Conservation (phyloP, 768 basidiomycete genomes). For the Amanita rimosa region DNA sequence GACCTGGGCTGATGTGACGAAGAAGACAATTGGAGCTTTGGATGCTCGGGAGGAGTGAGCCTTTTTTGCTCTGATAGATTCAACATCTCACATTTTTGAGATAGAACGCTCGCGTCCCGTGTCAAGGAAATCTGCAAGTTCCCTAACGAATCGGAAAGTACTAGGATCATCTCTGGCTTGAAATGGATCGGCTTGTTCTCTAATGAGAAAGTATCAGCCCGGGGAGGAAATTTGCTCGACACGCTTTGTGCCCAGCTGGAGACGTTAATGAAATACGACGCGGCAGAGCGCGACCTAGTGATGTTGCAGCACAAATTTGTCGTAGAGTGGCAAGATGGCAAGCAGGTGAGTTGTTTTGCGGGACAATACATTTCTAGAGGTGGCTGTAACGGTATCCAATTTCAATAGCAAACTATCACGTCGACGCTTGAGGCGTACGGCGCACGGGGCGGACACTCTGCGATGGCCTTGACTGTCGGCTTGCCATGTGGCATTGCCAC, state of each 20-base stretch:
- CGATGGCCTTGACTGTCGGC: constrained; percentile 90
- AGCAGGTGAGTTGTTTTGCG: constrained; percentile 32
- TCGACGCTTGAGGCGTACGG: constrained; percentile 90
- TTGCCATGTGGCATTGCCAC: constrained; percentile 90
- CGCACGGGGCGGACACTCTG: constrained; percentile 52
- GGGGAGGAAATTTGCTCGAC: constrained; percentile 76
- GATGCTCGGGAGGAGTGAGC: constrained; percentile 58
- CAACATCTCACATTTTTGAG: constrained; percentile 1
- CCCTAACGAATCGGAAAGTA: constrained; percentile 57
- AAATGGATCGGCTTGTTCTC: constrained; percentile 95
- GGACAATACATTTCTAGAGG: not conserved
- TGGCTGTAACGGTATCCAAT: not conserved
- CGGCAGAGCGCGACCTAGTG: constrained; percentile 88
- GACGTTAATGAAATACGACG: constrained; percentile 83
- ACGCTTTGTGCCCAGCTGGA: constrained; percentile 89
- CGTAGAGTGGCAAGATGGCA: constrained; percentile 82
- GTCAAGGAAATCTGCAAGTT: constrained; percentile 64
- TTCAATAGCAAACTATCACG: constrained; percentile 73
- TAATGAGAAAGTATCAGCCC: constrained; percentile 41
- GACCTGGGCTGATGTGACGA: constrained; percentile 78
- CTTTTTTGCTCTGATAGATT: not conserved
- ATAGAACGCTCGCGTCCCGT: constrained; percentile 61
- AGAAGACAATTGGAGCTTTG: constrained; percentile 59
- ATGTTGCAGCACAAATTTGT: constrained; percentile 99
- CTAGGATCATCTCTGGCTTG: constrained; percentile 80